A percentile compares a stretch with the other conserved stretches of the same genome.
Evolutionary conservation across 164 flowering plant species (phyloP).

Genomic region (Umbellularia californica): DNA sequence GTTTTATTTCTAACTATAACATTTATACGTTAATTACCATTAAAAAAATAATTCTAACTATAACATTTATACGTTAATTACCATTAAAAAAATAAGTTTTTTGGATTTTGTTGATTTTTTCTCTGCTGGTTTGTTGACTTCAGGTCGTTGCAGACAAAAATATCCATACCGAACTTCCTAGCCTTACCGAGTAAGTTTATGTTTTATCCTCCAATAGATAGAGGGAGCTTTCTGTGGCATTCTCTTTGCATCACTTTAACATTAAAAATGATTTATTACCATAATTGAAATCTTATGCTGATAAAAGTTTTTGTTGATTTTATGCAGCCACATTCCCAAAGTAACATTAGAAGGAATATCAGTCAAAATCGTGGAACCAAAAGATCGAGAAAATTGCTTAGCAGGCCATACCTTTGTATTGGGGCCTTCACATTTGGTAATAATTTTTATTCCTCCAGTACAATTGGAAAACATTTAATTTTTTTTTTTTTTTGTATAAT

Average conservation of each 20-base stretch:
- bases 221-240: neutral
- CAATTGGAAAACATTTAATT: neutral
- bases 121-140: slow-evolving; percentile 2
- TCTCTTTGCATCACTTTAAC: neutral
- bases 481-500: neutral
- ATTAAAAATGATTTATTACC: neutral
- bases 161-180: slow-evolving; percentile 58
- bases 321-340: slow-evolving; percentile 54
- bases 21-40: no score
- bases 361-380: slow-evolving; percentile 50
- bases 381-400: slow-evolving; percentile 60
- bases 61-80: no score
- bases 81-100: neutral
- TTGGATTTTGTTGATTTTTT: neutral
- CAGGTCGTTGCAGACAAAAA: slow-evolving; percentile 59
- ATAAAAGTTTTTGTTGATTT: neutral
- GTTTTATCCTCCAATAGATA: neutral
- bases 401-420: slow-evolving; percentile 60
- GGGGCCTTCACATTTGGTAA: slow-evolving; percentile 50
- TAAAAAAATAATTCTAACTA: neutral
- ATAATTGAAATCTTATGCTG: neutral
- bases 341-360: slow-evolving; percentile 47
- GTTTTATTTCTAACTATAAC: no score
- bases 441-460: slow-evolving; percentile 6
- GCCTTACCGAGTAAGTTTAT: slow-evolving; percentile 48